Percentiles rank a stretch among this genome's conserved stretches.
phyloP scores from a whole-genome alignment of 495 filamentous ascomycete species.

The Cercophora sp. region DNA sequence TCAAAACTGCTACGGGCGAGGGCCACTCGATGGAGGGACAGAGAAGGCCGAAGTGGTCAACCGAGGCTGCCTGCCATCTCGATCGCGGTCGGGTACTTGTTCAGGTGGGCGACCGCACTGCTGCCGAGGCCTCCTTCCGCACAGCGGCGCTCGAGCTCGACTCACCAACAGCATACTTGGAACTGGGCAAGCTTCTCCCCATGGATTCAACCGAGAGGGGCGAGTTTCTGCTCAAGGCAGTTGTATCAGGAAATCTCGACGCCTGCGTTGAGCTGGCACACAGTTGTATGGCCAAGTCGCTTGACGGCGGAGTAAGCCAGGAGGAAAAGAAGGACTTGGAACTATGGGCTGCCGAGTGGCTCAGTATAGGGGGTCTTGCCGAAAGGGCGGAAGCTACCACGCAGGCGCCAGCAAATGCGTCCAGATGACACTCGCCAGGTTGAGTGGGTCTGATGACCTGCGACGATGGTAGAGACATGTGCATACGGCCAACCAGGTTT shows the following conservation, averaged over 20 bases:
- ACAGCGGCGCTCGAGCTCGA: slow-evolving; percentile 29
- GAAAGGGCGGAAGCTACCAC: background rate
- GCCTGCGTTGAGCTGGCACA: slow-evolving; percentile 18
- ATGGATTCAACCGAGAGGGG: slow-evolving; percentile 12
- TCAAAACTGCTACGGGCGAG: no score
- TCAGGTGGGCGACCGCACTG: slow-evolving; percentile 7
- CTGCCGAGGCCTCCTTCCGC: slow-evolving; percentile 22
- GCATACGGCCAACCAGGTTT: no score
- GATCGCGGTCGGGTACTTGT: slow-evolving; percentile 21
- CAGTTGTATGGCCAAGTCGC: background rate
- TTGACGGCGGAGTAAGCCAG: background rate
- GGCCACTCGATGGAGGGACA: background rate
- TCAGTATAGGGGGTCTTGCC: background rate
- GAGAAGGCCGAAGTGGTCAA: slow-evolving; percentile 28
- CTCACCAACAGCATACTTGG: slow-evolving; percentile 13
- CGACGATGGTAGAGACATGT: no score
- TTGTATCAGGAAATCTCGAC: slow-evolving; percentile 18
- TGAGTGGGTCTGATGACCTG: no score
- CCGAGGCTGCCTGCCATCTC: slow-evolving; percentile 26
- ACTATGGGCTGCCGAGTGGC: slow-evolving; percentile 12
- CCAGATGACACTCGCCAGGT: no score
- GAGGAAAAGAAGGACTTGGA: background rate
- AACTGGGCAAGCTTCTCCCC: slow-evolving; percentile 27
- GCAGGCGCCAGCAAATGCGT: background rate
- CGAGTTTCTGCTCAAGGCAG: slow-evolving; percentile 26